Evolutionary conservation across 2,329 filamentous ascomycete species (phyloP).

Genomic region (Cladosporium sp.): DNA sequence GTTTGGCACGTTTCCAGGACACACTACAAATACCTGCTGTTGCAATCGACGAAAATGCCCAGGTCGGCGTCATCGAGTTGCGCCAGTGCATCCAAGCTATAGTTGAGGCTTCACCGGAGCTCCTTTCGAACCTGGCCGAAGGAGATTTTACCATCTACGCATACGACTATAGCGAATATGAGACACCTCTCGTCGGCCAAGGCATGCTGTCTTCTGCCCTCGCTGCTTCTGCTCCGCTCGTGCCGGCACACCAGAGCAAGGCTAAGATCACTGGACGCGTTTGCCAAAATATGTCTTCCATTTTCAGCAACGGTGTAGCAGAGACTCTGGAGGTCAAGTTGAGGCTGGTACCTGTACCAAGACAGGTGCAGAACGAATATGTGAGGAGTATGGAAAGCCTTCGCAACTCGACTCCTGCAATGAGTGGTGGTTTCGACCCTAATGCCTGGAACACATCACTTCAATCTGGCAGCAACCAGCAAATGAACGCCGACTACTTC

Average conservation of each 20-base stretch:
- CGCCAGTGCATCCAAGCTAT: conserved; percentile 85
- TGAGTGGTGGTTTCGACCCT: conserved; percentile 65
- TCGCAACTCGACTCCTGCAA: conserved; percentile 58
- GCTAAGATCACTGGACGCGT: conserved; percentile 85
- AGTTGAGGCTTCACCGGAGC: conserved; percentile 76
- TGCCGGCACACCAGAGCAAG: conserved; percentile 61
- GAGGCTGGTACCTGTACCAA: conserved; percentile 77
- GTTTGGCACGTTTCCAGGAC: conserved; percentile 81
- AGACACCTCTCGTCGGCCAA: conserved; percentile 90
- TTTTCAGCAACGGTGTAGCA: conserved; percentile 79
- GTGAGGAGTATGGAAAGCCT: conserved; percentile 63
- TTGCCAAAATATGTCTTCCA: conserved; percentile 78
- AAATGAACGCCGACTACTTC: conserved; percentile 32
- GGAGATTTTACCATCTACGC: conserved; percentile 94
- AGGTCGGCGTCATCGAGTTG: conserved; percentile 86
- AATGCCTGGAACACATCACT: conserved; percentile 79
- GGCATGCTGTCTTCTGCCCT: conserved; percentile 90
- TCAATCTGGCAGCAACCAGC: conserved; percentile 51
- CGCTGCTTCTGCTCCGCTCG: conserved; percentile 53
- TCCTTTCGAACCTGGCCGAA: conserved; percentile 69
- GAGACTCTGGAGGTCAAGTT: conserved; percentile 94
- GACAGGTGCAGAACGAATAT: conserved; percentile 62
- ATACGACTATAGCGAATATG: conserved; percentile 93
- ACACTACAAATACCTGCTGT: conserved; percentile 78
- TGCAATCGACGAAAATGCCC: conserved; percentile 73